Percentiles rank a stretch among this genome's conserved stretches.
Conservation (phyloP, 2,329 filamentous ascomycete genomes). For the Arthrocladium fulminans region DNA sequence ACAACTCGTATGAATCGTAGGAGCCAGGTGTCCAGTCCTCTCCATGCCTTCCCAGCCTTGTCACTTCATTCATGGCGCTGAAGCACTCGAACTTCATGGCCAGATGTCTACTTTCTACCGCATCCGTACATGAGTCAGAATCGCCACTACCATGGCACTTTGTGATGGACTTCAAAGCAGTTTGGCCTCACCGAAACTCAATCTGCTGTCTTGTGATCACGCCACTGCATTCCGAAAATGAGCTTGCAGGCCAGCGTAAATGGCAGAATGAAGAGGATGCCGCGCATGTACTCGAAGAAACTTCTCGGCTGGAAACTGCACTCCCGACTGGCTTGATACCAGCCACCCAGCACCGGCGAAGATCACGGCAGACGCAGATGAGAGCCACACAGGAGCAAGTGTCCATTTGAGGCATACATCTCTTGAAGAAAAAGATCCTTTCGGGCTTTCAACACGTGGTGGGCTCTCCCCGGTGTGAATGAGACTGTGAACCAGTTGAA, state of each 20-base stretch:
- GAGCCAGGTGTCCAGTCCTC: too few relatives aligned
- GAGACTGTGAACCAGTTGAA: constrained; percentile 29
- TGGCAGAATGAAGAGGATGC: constrained; percentile 22
- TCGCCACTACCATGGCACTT: too few relatives aligned
- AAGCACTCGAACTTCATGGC: too few relatives aligned
- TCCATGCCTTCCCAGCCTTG: too few relatives aligned
- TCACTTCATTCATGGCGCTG: too few relatives aligned
- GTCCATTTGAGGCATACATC: constrained; percentile 25
- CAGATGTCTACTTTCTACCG: too few relatives aligned
- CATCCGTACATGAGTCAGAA: too few relatives aligned
- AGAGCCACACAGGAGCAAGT: constrained; percentile 23
- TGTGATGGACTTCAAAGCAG: too few relatives aligned
- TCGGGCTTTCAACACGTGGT: constrained; percentile 24
- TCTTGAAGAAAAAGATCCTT: constrained; percentile 24
- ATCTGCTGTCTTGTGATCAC: constrained; percentile 21
- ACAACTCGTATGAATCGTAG: too few relatives aligned
- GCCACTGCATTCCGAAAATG: constrained; percentile 19
- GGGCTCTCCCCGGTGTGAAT: constrained; percentile 28
- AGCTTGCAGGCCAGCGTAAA: constrained; percentile 23
- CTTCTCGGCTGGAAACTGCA: constrained; percentile 14
- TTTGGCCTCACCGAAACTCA: too few relatives aligned
- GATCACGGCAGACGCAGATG: constrained; percentile 19
- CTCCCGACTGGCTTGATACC: constrained; percentile 14
- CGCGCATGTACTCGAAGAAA: constrained; percentile 26
- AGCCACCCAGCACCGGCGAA: constrained; percentile 15